Evolutionary conservation across 192 early-diverging fungal species (phyloP).

Genomic region (Piromyces sp.): DNA sequence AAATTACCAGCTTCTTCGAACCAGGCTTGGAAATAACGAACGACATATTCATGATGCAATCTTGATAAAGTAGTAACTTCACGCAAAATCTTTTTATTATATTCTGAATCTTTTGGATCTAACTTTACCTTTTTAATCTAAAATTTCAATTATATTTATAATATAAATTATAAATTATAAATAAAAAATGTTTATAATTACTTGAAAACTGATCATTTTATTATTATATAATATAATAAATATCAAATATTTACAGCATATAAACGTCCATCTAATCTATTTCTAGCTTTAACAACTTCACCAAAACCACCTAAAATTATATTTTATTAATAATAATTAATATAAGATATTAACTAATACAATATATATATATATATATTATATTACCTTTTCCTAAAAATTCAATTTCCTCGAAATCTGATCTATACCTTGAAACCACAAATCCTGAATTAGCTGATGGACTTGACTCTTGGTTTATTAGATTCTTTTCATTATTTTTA

Average conservation of each 20-base stretch:
- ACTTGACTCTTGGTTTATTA: not conserved
- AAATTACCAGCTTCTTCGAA: slow-evolving; percentile 45
- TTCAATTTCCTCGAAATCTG: slow-evolving; percentile 62
- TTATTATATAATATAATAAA: not conserved
- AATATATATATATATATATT: too few relatives aligned
- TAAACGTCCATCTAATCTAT: slow-evolving; percentile 50
- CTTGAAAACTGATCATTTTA: too few relatives aligned
- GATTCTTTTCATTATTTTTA: not conserved
- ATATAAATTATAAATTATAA: too few relatives aligned
- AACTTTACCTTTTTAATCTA: slow-evolving; percentile 84
- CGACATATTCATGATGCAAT: slow-evolving; percentile 76
- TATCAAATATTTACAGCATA: not conserved
- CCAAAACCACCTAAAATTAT: slow-evolving; percentile 82
- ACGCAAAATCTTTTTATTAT: slow-evolving; percentile 63
- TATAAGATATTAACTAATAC: too few relatives aligned
- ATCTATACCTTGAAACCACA: slow-evolving; percentile 41
- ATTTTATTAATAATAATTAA: too few relatives aligned
- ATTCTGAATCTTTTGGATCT: slow-evolving; percentile 57
- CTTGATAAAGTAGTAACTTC: slow-evolving; percentile 82
- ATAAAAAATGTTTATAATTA: too few relatives aligned
- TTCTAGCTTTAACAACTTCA: slow-evolving; percentile 82
- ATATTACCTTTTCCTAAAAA: slow-evolving; percentile 39
- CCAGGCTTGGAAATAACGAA: slow-evolving; percentile 79
- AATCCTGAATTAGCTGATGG: not conserved
- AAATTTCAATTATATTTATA: slow-evolving; percentile 48